These are phyloP conservation scores for Brassica napus DNA, from an alignment of 345 rosid genomes.

Conservation along the genomic window DNA sequence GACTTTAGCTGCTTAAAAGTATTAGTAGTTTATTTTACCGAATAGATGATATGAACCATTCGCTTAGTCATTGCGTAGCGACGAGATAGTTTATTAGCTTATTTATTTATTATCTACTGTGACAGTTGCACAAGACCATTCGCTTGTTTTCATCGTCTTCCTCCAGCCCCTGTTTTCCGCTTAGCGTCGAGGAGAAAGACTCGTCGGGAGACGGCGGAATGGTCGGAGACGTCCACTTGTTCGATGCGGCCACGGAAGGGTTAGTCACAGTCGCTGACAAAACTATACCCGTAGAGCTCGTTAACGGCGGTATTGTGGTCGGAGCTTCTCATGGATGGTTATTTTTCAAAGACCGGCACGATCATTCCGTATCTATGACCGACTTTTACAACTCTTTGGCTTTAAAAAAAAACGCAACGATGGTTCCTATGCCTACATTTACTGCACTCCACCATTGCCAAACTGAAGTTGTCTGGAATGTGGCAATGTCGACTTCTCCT, in stretches of 20 bases:
- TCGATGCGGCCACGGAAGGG: background rate
- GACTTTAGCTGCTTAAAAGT: background rate
- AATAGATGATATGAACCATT: background rate
- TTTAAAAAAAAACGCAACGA: constrained; percentile 1
- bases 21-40: background rate
- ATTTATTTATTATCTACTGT: background rate
- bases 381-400: constrained; percentile 1
- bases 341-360: background rate
- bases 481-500: constrained; percentile 20
- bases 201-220: background rate
- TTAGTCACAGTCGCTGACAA: background rate
- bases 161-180: background rate
- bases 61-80: background rate
- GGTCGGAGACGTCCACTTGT: constrained; percentile 8
- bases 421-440: constrained; percentile 9
- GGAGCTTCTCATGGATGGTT: constrained; percentile 24
- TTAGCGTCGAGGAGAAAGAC: background rate
- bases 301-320: background rate
- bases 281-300: background rate
- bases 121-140: background rate
- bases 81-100: background rate
- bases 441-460: constrained; percentile 2
- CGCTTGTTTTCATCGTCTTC: constrained; percentile 13
- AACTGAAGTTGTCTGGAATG: constrained; percentile 20
- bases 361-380: background rate